A percentile compares a stretch with the other conserved stretches of the same genome.
phyloP scores from a whole-genome alignment of 164 flowering plant genomes.

The Magnolia sinica region DNA sequence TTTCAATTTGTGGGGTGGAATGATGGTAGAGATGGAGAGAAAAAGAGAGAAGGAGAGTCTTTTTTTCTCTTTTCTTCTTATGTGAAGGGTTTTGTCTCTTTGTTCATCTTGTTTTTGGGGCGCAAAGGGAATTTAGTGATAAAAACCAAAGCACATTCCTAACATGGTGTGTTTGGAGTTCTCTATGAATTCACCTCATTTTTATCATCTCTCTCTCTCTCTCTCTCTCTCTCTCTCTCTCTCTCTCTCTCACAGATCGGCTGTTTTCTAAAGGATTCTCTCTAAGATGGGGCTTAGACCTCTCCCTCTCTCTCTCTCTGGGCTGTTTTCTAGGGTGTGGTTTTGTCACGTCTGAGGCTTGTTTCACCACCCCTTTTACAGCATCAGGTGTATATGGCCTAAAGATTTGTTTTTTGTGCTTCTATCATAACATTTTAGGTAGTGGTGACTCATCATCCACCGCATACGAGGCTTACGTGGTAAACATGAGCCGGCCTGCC shows the following conservation, averaged over 20 bases:
- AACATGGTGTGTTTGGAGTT: conserved; percentile 24
- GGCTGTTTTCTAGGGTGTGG: no score
- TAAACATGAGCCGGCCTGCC: no score
- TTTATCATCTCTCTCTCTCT: neutral
- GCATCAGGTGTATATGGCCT: no score
- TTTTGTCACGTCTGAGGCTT: no score
- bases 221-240: neutral
- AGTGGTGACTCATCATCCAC: no score
- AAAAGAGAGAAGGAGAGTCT: conserved; percentile 4
- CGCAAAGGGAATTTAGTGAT: conserved; percentile 19
- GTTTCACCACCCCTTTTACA: no score
- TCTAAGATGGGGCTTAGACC: no score
- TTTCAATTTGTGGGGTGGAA: neutral
- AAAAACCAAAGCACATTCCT: conserved; percentile 5
- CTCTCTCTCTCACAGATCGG: conserved; percentile 10
- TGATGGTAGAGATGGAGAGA: neutral
- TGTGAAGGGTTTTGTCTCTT: conserved; percentile 16
- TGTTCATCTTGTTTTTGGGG: conserved; percentile 16
- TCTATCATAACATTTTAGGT: no score
- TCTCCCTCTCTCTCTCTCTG: no score
- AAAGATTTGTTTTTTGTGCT: no score
- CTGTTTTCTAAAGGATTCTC: conserved; percentile 12
- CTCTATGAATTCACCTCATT: conserved; percentile 11
- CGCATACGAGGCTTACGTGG: no score
- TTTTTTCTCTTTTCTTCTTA: conserved; percentile 2